Evolutionary conservation across 1,284 basidiomycete species (phyloP).

Genomic region (Mycena citricolor): DNA sequence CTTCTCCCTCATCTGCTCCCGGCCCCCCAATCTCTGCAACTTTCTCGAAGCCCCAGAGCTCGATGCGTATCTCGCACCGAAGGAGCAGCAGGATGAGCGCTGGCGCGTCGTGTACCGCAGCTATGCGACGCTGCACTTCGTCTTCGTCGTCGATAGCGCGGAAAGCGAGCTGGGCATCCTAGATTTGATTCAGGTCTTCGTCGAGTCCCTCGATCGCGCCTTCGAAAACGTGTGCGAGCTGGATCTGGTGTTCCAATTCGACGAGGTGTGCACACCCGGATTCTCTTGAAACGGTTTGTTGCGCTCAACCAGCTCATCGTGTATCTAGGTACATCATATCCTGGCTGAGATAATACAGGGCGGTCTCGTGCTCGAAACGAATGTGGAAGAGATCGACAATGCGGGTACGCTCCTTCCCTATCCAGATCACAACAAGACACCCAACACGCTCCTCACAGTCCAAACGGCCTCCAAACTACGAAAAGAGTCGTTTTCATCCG

Average conservation of each 20-base stretch:
- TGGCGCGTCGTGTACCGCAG: slow-evolving; percentile 79
- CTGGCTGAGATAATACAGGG: slow-evolving; percentile 96
- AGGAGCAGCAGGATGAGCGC: slow-evolving; percentile 56
- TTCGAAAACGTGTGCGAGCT: slow-evolving; percentile 99
- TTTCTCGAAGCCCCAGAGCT: slow-evolving; percentile 92
- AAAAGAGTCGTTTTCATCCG: slow-evolving; percentile 71
- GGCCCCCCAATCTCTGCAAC: slow-evolving; percentile 82
- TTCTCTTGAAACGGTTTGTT: slow-evolving; percentile 1
- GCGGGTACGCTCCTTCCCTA: slow-evolving; percentile 53
- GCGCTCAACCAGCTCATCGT: slow-evolving; percentile 2
- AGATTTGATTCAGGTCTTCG: slow-evolving; percentile 98
- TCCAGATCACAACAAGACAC: background rate
- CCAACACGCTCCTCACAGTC: slow-evolving; percentile 40
- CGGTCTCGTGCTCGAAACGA: slow-evolving; percentile 97
- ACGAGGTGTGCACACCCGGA: slow-evolving; percentile 67
- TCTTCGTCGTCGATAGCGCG: slow-evolving; percentile 92
- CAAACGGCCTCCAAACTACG: slow-evolving; percentile 66
- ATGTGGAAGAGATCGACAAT: slow-evolving; percentile 85
- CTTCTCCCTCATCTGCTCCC: slow-evolving; percentile 78
- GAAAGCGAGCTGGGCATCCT: slow-evolving; percentile 96
- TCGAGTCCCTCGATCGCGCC: slow-evolving; percentile 92
- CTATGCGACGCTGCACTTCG: slow-evolving; percentile 97
- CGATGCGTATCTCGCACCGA: slow-evolving; percentile 67
- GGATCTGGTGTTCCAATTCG: slow-evolving; percentile 98
- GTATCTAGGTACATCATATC: slow-evolving; percentile 83